Base-by-base conservation (phyloP, 139 green algal genomes). In the Chlorella vulgaris region DNA sequence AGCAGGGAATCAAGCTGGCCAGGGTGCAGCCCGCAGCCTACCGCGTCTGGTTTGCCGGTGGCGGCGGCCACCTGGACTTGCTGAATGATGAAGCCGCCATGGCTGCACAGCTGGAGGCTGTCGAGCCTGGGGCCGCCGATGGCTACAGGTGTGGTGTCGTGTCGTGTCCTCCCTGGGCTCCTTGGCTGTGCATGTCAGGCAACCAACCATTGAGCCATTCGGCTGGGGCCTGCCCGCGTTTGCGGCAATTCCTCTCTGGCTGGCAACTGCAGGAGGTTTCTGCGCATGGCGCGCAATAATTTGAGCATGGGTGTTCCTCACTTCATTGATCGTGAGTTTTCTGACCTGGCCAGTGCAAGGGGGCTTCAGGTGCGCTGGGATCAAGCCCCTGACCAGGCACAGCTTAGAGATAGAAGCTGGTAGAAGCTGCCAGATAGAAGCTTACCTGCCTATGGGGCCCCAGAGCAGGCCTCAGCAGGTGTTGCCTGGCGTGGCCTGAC, bases 271-370 rank as follows among this genome's bases (percentile, higher is more conserved):
- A 68, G 91, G 26, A 53, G 60, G 0, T 96, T 92, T 81, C 78
- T 94, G 33, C 24, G 63, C 4, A 71, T 85, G n/a, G 81, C 91
- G 0, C 83, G 88, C 0, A 63, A 69, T 2, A 70, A 87, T 22
- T 83, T 96, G 63, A 69, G 91, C 35, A 77, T 90, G 35, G 91
- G 92, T 10, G 74, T 90, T 60, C 69, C 83, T 3, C 78, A 86
- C 39, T 98, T 98, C 87, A 98, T 98, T 43, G 89, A 91, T 5
- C 71, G 84, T 3, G 93, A 97, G 74, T 93, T 93, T 65, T 61
- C 78, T 8, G 60, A 65, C 21, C 7, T 89, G n/a, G 21, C 29
- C n/a, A 89, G 94, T 47, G 84, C 92, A 18, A 66, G 88, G 18
- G 83, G n/a, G 8, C 77, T 83, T 47, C 50, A 50, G 42, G 74